A percentile compares a stretch with the other conserved stretches of the same genome.
Conservation (phyloP, 2,329 filamentous ascomycete species). For the Pseudovirgaria hyperparasitica region DNA sequence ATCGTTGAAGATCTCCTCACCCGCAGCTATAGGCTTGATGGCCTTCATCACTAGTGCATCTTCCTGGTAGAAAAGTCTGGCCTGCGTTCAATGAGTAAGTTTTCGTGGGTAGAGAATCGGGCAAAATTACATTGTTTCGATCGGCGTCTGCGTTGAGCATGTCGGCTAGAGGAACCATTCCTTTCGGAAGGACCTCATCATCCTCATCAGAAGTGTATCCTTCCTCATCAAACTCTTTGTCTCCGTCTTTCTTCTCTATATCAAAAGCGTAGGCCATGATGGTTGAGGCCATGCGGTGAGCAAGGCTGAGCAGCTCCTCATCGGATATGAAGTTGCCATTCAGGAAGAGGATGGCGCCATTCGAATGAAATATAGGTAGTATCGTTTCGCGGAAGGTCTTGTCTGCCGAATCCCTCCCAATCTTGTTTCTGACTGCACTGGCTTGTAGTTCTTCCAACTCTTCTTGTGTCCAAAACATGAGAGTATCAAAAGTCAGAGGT, state of each 20-base stretch:
- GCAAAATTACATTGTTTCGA: constrained; percentile 52
- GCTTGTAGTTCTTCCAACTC: constrained; percentile 65
- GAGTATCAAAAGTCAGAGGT: constrained; percentile 59
- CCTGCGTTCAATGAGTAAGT: constrained; percentile 18
- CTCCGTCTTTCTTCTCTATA: constrained; percentile 38
- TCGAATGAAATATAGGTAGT: constrained; percentile 37
- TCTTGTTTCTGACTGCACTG: constrained; percentile 62
- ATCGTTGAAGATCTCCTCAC: constrained; percentile 76
- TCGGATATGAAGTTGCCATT: constrained; percentile 25
- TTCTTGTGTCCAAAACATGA: constrained; percentile 73
- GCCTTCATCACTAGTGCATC: constrained; percentile 56
- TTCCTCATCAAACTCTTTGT: constrained; percentile 45
- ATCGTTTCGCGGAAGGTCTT: constrained; percentile 49
- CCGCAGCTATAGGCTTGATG: constrained; percentile 52
- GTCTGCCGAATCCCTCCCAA: constrained; percentile 63
- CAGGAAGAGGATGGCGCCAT: constrained; percentile 25
- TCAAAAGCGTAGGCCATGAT: constrained; percentile 95
- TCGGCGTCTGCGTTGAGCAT: constrained; percentile 81
- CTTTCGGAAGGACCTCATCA: constrained; percentile 47
- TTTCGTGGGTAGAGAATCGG: constrained; percentile 11
- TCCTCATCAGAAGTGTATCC: constrained; percentile 34
- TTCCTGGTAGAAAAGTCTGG: constrained; percentile 48
- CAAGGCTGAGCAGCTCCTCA: constrained; percentile 39
- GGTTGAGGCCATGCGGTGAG: constrained; percentile 72
- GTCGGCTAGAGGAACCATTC: constrained; percentile 85